Conservation (phyloP, 257 asterid species). For the Lantana camara region DNA sequence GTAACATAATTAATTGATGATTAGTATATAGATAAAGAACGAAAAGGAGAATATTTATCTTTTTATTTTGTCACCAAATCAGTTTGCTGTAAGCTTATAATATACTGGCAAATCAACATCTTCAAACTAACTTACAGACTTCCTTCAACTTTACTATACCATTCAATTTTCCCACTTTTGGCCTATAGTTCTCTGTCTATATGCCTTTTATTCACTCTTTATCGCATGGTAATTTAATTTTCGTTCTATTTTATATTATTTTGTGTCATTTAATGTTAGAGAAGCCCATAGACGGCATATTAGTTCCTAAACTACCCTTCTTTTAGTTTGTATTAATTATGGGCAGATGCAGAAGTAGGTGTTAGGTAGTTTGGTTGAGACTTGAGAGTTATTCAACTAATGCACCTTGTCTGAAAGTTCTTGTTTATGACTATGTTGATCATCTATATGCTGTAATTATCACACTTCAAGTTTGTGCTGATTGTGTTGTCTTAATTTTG, state of each 20-base stretch:
- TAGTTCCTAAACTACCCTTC: not conserved
- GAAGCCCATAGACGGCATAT: no score
- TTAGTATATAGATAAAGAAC: not conserved
- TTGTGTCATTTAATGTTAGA: not conserved
- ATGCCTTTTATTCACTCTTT: not conserved
- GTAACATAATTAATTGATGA: conserved; percentile 15
- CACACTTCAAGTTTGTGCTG: not conserved
- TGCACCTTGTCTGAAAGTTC: not conserved
- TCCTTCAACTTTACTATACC: conserved; percentile 33
- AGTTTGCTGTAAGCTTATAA: conserved; percentile 32
- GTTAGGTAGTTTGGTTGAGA: not conserved
- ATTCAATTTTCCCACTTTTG: conserved; percentile 13
- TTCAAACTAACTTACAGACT: conserved; percentile 26
- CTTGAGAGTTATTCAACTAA: not conserved
- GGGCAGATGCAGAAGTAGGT: no score
- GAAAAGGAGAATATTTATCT: no score
- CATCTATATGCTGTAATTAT: not conserved
- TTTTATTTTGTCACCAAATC: conserved; percentile 32
- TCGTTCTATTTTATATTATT: not conserved
- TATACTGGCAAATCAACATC: conserved; percentile 31
- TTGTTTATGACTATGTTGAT: not conserved
- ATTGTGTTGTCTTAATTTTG: conserved; percentile 4
- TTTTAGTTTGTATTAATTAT: not conserved
- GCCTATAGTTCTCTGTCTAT: not conserved
- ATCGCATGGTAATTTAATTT: not conserved